Conservation (phyloP, 2,329 filamentous ascomycete genomes). For the Ophiocordyceps australis region DNA sequence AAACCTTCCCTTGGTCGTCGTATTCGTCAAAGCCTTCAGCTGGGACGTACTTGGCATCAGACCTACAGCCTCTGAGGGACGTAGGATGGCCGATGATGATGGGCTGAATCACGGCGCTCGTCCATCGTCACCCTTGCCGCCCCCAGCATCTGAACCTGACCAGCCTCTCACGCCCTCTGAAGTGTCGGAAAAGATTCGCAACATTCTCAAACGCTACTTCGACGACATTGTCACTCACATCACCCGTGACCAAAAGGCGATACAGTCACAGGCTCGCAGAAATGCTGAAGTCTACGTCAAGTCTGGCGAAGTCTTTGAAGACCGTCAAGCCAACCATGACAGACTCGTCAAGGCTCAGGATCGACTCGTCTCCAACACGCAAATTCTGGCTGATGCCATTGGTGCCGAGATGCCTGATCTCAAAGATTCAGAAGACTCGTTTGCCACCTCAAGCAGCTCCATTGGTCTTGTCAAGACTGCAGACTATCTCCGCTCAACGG, state of each 20-base stretch:
- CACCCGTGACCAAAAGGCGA: constrained; percentile 76
- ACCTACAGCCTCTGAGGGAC: constrained; percentile 51
- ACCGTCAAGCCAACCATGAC: constrained; percentile 89
- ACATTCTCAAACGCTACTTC: constrained; percentile 72
- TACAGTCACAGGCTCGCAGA: constrained; percentile 71
- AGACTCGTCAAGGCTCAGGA: constrained; percentile 87
- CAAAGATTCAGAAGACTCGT: constrained; percentile 59
- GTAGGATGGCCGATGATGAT: constrained; percentile 71
- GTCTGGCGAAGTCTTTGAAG: constrained; percentile 94
- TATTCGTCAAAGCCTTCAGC: constrained; percentile 90
- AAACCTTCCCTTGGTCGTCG: constrained; percentile 78
- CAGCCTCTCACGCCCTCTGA: constrained; percentile 59
- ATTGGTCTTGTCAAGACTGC: constrained; percentile 90
- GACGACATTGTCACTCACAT: constrained; percentile 85
- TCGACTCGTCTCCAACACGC: constrained; percentile 74
- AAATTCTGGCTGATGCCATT: constrained; percentile 75
- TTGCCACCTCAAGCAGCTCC: constrained; percentile 48
- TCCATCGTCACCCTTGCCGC: too few species aligned
- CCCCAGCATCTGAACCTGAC: constrained; percentile 37
- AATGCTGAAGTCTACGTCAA: constrained; percentile 98
- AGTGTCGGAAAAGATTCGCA: constrained; percentile 70
- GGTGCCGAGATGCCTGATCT: constrained; percentile 88
- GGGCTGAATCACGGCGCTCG: constrained; percentile 48
- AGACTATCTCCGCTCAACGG: constrained; percentile 79
- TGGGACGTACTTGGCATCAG: constrained; percentile 89